Percentiles rank a stretch among this genome's conserved stretches.
phyloP scores from a whole-genome alignment of 2,329 filamentous ascomycete species.

The Xenosphaeropsis pyriputrescens region DNA sequence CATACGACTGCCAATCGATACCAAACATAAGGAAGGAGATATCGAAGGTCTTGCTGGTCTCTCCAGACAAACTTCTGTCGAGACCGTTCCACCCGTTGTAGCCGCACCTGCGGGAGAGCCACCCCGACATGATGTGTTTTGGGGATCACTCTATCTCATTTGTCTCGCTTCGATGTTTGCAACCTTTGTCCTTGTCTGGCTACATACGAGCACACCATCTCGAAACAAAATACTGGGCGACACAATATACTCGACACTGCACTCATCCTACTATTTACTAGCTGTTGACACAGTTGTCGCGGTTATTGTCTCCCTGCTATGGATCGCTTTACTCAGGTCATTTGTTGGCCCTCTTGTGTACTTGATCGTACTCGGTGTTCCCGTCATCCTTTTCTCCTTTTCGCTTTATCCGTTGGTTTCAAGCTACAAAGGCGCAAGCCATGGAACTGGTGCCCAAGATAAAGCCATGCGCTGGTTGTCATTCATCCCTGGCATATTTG shows the following conservation, averaged over 20 bases:
- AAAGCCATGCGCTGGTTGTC: conserved; percentile 78
- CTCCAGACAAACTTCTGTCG: conserved; percentile 13
- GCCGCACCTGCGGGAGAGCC: conserved; percentile 49
- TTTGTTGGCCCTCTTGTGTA: conserved; percentile 78
- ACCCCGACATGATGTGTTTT: conserved; percentile 79
- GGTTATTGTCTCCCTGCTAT: conserved; percentile 72
- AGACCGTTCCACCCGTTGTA: conserved; percentile 38
- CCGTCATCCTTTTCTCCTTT: conserved; percentile 75
- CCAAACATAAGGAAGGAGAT: conserved; percentile 9
- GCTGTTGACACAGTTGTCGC: conserved; percentile 87
- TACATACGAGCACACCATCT: conserved; percentile 65
- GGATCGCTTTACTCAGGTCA: conserved; percentile 77
- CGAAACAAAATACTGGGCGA: conserved; percentile 67
- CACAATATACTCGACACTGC: conserved; percentile 83
- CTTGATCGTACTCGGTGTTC: conserved; percentile 69
- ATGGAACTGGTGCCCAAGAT: conserved; percentile 74
- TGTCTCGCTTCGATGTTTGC: conserved; percentile 71
- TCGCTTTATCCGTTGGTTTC: conserved; percentile 83
- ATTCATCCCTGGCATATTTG: conserved; percentile 57
- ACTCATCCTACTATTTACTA: conserved; percentile 77
- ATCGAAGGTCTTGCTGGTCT: conserved; percentile 7
- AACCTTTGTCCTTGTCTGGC: conserved; percentile 76
- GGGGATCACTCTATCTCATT: conserved; percentile 81
- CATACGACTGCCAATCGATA: conserved; percentile 14
- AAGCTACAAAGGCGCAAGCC: conserved; percentile 66